phyloP scores from a whole-genome alignment of 2,329 filamentous ascomycete species.

The Bipolaris zeicola region DNA sequence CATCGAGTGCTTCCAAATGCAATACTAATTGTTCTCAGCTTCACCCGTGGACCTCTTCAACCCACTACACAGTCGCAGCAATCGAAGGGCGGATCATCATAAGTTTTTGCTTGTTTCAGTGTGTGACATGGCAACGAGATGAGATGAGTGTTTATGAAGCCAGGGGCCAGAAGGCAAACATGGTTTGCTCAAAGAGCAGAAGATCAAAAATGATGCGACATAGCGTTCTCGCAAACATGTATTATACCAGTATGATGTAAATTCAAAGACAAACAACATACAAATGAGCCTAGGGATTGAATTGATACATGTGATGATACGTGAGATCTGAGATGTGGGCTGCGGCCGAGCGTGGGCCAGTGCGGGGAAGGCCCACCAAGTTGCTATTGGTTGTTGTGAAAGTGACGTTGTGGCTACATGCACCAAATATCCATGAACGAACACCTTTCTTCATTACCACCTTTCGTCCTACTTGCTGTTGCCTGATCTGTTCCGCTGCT shows the following conservation, averaged over 20 bases:
- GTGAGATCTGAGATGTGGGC: neutral
- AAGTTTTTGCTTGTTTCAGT: neutral
- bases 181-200: too few species aligned
- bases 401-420: constrained; percentile 20
- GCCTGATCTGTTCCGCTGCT: neutral
- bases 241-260: constrained; percentile 1
- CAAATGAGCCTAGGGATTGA: neutral
- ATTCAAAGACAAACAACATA: neutral
- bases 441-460: neutral
- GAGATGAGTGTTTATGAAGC: neutral
- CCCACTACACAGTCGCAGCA: neutral
- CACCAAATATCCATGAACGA: constrained; percentile 1
- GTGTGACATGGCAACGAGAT: neutral
- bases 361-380: constrained; percentile 16
- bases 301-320: neutral
- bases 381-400: constrained; percentile 14
- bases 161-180: too few species aligned
- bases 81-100: neutral
- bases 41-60: constrained; percentile 36
- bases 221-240: neutral
- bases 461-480: neutral
- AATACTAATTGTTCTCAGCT: neutral
- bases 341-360: constrained; percentile 13
- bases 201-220: too few species aligned
- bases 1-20: neutral